Conservation (phyloP, 2,329 filamentous ascomycete species). For the Incumbomyces lentus region DNA sequence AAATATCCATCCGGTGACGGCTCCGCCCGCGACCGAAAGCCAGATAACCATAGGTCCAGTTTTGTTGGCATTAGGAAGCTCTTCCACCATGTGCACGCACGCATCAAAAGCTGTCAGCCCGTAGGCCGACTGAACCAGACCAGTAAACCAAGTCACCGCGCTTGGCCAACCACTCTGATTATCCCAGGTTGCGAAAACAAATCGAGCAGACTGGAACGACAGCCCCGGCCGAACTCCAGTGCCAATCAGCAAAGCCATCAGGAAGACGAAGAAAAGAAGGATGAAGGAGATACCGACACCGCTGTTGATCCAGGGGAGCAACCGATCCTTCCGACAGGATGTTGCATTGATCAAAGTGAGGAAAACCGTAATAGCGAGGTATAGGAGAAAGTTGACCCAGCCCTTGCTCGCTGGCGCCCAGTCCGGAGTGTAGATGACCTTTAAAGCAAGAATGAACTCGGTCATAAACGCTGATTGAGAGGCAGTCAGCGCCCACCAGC, state of each 20-base stretch:
- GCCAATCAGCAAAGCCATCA: conserved; percentile 41
- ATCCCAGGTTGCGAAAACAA: conserved; percentile 17
- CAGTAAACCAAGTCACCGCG: conserved; percentile 30
- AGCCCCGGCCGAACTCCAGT: conserved; percentile 39
- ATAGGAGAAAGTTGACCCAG: conserved; percentile 48
- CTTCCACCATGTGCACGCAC: conserved; percentile 31
- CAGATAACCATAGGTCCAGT: conserved; percentile 27
- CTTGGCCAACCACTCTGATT: conserved; percentile 18
- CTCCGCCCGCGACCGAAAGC: conserved; percentile 26
- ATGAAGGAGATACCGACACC: conserved; percentile 46
- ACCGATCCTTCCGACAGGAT: conserved; percentile 40
- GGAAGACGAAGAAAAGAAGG: conserved; percentile 43
- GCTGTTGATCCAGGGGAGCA: conserved; percentile 46
- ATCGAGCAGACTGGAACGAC: conserved; percentile 12
- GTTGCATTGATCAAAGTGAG: conserved; percentile 44
- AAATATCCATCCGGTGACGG: conserved; percentile 23
- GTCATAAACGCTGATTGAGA: conserved; percentile 50
- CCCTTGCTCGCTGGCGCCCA: conserved; percentile 38
- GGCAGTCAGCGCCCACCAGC: conserved; percentile 48
- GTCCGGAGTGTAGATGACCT: conserved; percentile 41
- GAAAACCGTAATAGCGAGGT: conserved; percentile 39
- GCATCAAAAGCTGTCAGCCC: conserved; percentile 31
- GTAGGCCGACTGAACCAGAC: conserved; percentile 30
- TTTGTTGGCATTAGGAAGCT: conserved; percentile 24
- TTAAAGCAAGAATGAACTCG: conserved; percentile 48